These are phyloP conservation scores for Yamadazyma kanchanaburiensis DNA, from an alignment of 1,139 yeast species.

Conservation along the genomic window DNA sequence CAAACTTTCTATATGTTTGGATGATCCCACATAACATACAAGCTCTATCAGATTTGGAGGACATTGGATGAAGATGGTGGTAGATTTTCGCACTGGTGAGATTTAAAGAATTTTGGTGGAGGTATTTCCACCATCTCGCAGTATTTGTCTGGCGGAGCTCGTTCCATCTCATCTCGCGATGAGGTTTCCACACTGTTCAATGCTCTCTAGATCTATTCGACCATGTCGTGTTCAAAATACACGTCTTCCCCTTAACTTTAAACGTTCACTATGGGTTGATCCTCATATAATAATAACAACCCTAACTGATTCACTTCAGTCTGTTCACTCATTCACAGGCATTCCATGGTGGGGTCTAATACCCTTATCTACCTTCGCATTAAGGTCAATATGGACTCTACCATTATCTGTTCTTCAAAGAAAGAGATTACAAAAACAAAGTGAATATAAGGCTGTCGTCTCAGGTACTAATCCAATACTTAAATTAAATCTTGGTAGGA, in stretches of 20 bases:
- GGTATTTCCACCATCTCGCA: too few relatives aligned
- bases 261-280: too few relatives aligned
- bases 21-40: slow-evolving; percentile 96
- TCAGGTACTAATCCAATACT: slow-evolving; percentile 75
- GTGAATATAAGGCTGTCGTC: slow-evolving; percentile 62
- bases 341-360: slow-evolving; percentile 83
- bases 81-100: not conserved
- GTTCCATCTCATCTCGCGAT: too few relatives aligned
- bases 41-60: slow-evolving; percentile 80
- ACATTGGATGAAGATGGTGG: slow-evolving; percentile 27
- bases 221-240: too few relatives aligned
- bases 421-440: slow-evolving; percentile 65
- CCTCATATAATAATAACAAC: slow-evolving; percentile 12
- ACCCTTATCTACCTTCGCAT: slow-evolving; percentile 66
- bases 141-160: too few relatives aligned
- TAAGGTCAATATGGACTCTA: slow-evolving; percentile 65
- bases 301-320: slow-evolving; percentile 42
- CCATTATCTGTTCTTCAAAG: slow-evolving; percentile 79
- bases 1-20: slow-evolving; percentile 70
- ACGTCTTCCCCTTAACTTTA: too few relatives aligned
- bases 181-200: too few relatives aligned
- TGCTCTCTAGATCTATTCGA: too few relatives aligned
- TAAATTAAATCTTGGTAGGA: slow-evolving; percentile 65
- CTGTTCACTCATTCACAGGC: slow-evolving; percentile 53
- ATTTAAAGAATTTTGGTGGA: not conserved